phyloP scores from a whole-genome alignment of 345 rosid genomes.

The Salix udensis region DNA sequence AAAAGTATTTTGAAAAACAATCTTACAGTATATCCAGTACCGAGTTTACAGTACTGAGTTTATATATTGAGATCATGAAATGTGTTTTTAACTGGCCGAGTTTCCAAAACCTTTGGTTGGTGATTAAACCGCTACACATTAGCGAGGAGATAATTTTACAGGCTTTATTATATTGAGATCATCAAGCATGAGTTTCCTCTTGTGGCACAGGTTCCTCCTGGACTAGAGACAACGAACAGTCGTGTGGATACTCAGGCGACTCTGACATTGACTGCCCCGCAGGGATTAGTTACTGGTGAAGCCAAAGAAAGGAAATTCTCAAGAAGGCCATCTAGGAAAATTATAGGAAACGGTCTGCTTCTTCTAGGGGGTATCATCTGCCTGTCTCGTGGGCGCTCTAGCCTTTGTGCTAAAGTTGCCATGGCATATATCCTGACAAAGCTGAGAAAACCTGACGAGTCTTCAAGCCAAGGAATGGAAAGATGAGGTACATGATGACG shows the following conservation, averaged over 20 bases:
- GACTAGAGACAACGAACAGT: constrained; percentile 31
- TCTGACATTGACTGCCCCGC: constrained; percentile 11
- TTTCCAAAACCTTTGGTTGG: not conserved
- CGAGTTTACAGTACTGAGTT: too few relatives aligned
- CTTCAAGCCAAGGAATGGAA: constrained; percentile 35
- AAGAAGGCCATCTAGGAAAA: constrained; percentile 61
- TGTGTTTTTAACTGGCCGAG: not conserved
- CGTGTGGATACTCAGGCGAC: constrained; percentile 15
- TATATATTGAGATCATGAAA: not conserved
- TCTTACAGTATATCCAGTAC: too few relatives aligned
- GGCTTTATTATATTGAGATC: not conserved
- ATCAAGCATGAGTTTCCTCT: not conserved
- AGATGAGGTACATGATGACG: constrained; percentile 11
- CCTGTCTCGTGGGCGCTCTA: constrained; percentile 66
- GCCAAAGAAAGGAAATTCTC: constrained; percentile 35
- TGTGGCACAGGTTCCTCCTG: constrained; percentile 52
- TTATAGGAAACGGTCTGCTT: constrained; percentile 62
- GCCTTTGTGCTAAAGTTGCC: constrained; percentile 77
- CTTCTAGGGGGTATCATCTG: constrained; percentile 70
- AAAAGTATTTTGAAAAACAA: too few relatives aligned
- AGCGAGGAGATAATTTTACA: not conserved
- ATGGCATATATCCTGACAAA: constrained; percentile 77
- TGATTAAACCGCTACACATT: not conserved
- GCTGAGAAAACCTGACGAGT: constrained; percentile 50
- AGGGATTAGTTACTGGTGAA: constrained; percentile 22